These are phyloP conservation scores for Aspergillus conjunctus DNA, from an alignment of 495 filamentous ascomycete species.

Conservation along the genomic window DNA sequence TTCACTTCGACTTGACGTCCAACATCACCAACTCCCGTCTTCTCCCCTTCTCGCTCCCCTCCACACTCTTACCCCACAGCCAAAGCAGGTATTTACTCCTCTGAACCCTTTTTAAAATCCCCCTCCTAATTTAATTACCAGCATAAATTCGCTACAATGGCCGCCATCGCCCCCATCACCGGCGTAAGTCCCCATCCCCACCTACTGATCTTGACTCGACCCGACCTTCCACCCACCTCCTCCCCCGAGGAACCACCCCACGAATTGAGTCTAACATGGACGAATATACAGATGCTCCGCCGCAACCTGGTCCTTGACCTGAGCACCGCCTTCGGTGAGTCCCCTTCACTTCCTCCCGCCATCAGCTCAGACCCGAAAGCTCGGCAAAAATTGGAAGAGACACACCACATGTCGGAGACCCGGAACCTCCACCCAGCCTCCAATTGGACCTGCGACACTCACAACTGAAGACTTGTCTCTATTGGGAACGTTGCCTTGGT, in stretches of 20 bases:
- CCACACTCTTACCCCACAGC: constrained; percentile 23
- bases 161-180: constrained; percentile 50
- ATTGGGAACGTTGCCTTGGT: background rate
- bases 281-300: constrained; percentile 65
- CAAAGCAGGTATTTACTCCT: constrained; percentile 22
- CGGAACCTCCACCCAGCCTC: background rate
- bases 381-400: background rate
- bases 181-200: constrained; percentile 46
- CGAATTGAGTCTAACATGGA: constrained; percentile 7
- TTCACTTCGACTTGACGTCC: constrained; percentile 41
- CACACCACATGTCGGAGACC: background rate
- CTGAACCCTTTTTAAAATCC: constrained; percentile 14
- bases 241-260: background rate
- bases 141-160: constrained; percentile 41
- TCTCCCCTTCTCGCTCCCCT: constrained; percentile 31
- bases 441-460: background rate
- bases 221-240: background rate
- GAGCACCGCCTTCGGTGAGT: constrained; percentile 73
- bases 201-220: constrained; percentile 2
- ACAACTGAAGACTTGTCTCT: background rate
- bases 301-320: constrained; percentile 75
- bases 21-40: constrained; percentile 32
- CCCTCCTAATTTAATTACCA: constrained; percentile 26
- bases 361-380: background rate
- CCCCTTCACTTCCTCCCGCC: constrained; percentile 1